phyloP scores from a whole-genome alignment of 1,139 yeast genomes.

The Zygosaccharomyces pseudobailii region DNA sequence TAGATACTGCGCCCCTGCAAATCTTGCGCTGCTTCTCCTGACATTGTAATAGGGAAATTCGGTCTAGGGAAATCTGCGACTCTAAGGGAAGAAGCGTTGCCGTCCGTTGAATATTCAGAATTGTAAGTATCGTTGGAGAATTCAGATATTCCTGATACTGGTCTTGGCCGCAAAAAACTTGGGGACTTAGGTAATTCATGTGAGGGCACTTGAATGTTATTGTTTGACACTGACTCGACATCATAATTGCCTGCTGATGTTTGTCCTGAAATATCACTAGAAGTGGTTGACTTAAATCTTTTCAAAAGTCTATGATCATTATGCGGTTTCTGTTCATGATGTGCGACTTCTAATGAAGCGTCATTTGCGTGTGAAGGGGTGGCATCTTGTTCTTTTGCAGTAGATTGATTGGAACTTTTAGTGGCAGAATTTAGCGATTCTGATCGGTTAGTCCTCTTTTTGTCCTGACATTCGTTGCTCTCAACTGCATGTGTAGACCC shows the following conservation, averaged over 20 bases:
- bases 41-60: constrained; percentile 14
- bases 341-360: not conserved
- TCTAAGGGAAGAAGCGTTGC: constrained; percentile 27
- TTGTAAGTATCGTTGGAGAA: constrained; percentile 52
- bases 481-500: constrained; percentile 2
- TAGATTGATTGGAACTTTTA: constrained; percentile 3
- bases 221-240: constrained; percentile 16
- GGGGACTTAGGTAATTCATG: constrained; percentile 16
- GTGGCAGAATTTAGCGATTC: constrained; percentile 10
- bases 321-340: not conserved
- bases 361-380: not conserved
- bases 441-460: constrained; percentile 12
- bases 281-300: constrained; percentile 26
- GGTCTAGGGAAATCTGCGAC: constrained; percentile 14
- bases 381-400: constrained; percentile 5
- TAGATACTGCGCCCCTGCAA: constrained; percentile 3
- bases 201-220: constrained; percentile 7
- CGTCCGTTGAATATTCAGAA: constrained; percentile 37
- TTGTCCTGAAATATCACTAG: constrained; percentile 27
- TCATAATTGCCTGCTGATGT: constrained; percentile 23
- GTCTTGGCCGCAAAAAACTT: constrained; percentile 41
- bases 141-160: constrained; percentile 60
- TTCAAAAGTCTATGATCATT: constrained; percentile 12
- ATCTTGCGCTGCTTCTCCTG: constrained; percentile 16
- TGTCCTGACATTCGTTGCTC: constrained; percentile 4